Percentiles rank a stretch among this genome's conserved stretches.
Conservation (phyloP, 352 stramenopile species). For the Aphanomyces invadans region DNA sequence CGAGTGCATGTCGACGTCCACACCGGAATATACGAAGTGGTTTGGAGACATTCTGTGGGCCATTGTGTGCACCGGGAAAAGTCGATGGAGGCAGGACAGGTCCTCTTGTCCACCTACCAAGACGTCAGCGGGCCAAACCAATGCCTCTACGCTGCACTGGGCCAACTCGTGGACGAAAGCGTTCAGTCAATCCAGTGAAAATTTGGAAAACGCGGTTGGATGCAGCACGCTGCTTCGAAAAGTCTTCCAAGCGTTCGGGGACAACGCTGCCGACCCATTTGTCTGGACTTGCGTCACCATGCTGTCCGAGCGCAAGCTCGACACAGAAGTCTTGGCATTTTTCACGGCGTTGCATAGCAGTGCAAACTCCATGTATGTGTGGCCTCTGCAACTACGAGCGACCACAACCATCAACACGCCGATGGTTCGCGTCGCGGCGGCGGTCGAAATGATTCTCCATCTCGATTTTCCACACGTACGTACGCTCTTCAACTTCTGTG, state of each 20-base stretch:
- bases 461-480: not conserved
- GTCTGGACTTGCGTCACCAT: slow-evolving; percentile 9
- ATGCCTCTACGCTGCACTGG: not conserved
- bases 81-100: not conserved
- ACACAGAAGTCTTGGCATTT: not conserved
- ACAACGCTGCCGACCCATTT: slow-evolving; percentile 2
- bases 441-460: slow-evolving; percentile 1
- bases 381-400: not conserved
- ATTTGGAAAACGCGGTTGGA: not conserved
- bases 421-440: slow-evolving; percentile 1
- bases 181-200: not conserved
- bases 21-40: not conserved
- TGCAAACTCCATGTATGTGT: not conserved
- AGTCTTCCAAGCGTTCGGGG: not conserved
- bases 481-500: no score
- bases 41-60: slow-evolving; percentile 1
- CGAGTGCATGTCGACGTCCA: not conserved
- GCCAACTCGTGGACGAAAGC: slow-evolving; percentile 8
- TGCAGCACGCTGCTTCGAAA: slow-evolving; percentile 1
- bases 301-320: not conserved
- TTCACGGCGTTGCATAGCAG: not conserved
- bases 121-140: not conserved
- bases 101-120: not conserved
- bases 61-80: not conserved
- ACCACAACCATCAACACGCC: not conserved